Evolutionary conservation across 805 yeast genomes (phyloP), one percentile per base, ranked within the genome.

Genomic region (Starmerella geochares): DNA sequence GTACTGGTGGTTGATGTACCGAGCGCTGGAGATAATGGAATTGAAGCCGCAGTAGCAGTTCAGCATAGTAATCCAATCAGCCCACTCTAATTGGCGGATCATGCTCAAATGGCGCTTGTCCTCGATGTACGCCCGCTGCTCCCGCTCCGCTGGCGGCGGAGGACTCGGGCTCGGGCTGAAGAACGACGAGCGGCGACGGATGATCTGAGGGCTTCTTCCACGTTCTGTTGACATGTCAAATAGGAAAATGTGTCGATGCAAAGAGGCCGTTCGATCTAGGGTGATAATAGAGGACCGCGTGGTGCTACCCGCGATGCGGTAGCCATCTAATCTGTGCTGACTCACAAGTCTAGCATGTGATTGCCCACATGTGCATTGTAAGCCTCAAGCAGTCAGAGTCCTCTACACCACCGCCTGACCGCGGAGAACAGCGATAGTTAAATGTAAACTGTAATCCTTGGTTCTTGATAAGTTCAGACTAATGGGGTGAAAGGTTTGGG

Each of bases 21-120:
- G 75, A 54, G 86, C 69, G 66, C 95, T 85, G 39, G 94, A 82
- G 37, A 92, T 74, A 56, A 90, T 82, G 28, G 95, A 81, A 64
- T 86, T 86, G 65, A 92, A 88, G 0, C 97, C 98, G 44, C 88
- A 81, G 64, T 86, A 86, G 23, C 96, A 96, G 67, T 92, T 92
- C 65, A 92, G 72, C 71, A 88, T 76, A 3, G 98, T 92, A 65
- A 92, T 92, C 70, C 81, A 86, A 67, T 92, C 98, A 5, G 98
- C 98, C 79, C 90, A 73, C 66, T 92, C 97, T 56, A 92, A 75
- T 57, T 62, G 67, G 49, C 73, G 62, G 47, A 92, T 70, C 77
- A 92, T 78, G 50, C 88, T 81, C 56, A 90, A 81, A 65, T 90
- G 96, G 62, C 94, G 75, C 43, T 75, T 75, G 66, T 90, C 97